Percentiles rank a stretch among this genome's conserved stretches.
Evolutionary conservation across 768 basidiomycete species (phyloP).

Genomic region (Holtermanniella nyarrowii): DNA sequence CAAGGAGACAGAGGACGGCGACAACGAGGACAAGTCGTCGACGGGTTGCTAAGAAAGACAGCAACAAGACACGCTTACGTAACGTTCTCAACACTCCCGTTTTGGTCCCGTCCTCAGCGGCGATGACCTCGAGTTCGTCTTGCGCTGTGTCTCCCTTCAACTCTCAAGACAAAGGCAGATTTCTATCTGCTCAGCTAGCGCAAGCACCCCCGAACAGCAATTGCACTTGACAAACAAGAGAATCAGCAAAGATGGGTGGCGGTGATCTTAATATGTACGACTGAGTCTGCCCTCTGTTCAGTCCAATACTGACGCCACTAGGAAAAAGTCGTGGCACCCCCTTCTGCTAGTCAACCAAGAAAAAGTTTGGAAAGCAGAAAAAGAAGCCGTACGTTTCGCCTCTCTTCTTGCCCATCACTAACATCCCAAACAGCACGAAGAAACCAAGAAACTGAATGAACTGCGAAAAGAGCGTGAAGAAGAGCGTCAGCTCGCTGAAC

Average conservation of each 20-base stretch:
- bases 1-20: no score
- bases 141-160: no score
- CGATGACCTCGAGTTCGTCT: no score
- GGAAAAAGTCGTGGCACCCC: conserved; percentile 85
- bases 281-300: neutral
- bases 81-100: no score
- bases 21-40: no score
- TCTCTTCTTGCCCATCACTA: conserved; percentile 2
- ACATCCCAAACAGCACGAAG: conserved; percentile 61
- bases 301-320: neutral
- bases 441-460: conserved; percentile 96
- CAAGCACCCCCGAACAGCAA: neutral
- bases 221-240: neutral
- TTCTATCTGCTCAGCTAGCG: no score
- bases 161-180: no score
- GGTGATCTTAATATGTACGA: conserved; percentile 95
- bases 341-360: conserved; percentile 96
- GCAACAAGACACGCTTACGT: no score
- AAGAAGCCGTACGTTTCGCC: conserved; percentile 67
- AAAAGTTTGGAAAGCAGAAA: conserved; percentile 98
- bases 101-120: no score
- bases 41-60: no score
- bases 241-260: conserved; percentile 75
- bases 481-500: conserved; percentile 88
- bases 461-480: conserved; percentile 96